Conservation (phyloP, 352 stramenopile species). For the Globisporangium paroecandrum region DNA sequence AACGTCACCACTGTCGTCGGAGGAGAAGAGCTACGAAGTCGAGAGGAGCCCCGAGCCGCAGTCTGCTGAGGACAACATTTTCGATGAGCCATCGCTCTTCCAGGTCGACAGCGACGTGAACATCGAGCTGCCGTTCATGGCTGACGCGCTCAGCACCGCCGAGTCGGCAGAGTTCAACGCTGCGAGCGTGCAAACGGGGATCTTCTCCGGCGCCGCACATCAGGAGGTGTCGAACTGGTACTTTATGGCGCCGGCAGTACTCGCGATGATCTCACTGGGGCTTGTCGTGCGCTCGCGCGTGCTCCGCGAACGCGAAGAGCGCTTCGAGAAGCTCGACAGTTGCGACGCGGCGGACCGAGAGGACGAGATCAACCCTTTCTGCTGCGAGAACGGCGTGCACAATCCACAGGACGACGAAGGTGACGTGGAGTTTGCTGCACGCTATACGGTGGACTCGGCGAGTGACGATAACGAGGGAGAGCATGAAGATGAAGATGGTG, state of each 20-base stretch:
- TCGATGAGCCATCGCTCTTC: neutral
- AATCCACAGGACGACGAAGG: conserved; percentile 27
- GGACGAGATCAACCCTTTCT: conserved; percentile 85
- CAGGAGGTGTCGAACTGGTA: conserved; percentile 41
- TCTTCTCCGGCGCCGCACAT: neutral
- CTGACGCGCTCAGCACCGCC: conserved; percentile 20
- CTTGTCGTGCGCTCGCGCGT: conserved; percentile 29
- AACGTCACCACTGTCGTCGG: neutral
- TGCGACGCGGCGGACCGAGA: conserved; percentile 27
- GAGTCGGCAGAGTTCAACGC: conserved; percentile 10
- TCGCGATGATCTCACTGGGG: conserved; percentile 41
- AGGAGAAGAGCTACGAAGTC: neutral
- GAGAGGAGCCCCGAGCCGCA: neutral
- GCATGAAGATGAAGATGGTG: conserved; percentile 2
- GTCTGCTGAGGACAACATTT: neutral
- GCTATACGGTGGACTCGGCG: conserved; percentile 21
- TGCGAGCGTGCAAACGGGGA: neutral
- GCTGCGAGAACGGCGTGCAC: conserved; percentile 15
- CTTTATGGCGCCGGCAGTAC: conserved; percentile 35
- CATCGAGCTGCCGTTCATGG: conserved; percentile 14
- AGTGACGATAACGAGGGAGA: conserved; percentile 18
- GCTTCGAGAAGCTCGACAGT: conserved; percentile 41
- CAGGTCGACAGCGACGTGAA: neutral
- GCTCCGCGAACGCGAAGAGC: conserved; percentile 1
- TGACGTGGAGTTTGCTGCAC: conserved; percentile 34